phyloP scores from a whole-genome alignment of 495 filamentous ascomycete genomes.

The Penicillium crystallinum region DNA sequence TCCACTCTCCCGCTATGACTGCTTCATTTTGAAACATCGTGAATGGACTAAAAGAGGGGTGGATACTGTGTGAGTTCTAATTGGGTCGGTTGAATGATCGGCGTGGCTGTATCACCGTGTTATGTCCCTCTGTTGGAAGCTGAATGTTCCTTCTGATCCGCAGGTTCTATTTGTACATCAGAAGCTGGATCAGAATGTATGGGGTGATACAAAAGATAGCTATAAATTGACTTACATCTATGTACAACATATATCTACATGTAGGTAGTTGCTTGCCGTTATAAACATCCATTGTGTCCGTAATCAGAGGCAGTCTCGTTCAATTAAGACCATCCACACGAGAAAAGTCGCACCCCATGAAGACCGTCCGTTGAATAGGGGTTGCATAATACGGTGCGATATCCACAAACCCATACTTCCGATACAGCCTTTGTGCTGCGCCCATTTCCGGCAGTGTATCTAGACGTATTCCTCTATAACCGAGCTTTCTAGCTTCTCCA shows the following conservation, averaged over 20 bases:
- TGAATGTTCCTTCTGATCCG: too few relatives aligned
- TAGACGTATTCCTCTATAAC: slow-evolving; percentile 51
- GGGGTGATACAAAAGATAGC: too few relatives aligned
- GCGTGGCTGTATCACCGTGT: background rate
- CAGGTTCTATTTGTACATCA: too few relatives aligned
- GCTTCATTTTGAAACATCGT: too few relatives aligned
- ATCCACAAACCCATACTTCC: slow-evolving; percentile 46
- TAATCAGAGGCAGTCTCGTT: too few relatives aligned
- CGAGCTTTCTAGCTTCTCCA: slow-evolving; percentile 37
- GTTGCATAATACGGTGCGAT: slow-evolving; percentile 54
- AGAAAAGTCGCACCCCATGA: slow-evolving; percentile 30
- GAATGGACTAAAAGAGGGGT: background rate
- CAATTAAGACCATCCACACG: background rate
- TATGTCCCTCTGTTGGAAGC: too few relatives aligned
- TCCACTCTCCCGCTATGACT: too few relatives aligned
- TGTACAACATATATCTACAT: too few relatives aligned
- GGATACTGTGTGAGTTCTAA: background rate
- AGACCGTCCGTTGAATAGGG: slow-evolving; percentile 45
- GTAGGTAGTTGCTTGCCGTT: too few relatives aligned
- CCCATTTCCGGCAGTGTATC: slow-evolving; percentile 55
- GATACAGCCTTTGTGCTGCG: slow-evolving; percentile 48
- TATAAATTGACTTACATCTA: too few relatives aligned
- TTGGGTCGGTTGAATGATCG: background rate
- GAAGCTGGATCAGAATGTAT: too few relatives aligned
- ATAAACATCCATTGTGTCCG: too few relatives aligned